Base-by-base conservation (phyloP, 805 yeast species). In the Candida stauntonica region DNA sequence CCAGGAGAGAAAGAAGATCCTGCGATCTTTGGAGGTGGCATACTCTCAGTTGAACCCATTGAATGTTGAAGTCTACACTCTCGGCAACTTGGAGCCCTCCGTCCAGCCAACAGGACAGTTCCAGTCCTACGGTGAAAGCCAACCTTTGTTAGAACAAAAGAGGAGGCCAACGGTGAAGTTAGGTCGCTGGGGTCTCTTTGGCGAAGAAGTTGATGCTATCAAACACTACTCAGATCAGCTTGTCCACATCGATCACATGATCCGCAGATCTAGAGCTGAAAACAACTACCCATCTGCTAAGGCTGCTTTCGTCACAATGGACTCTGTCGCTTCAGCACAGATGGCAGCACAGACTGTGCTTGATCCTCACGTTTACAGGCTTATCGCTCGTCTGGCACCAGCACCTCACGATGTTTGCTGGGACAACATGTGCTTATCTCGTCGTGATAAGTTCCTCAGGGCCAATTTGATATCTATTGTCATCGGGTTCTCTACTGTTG, bases 331-430 rank as follows among this genome's bases (percentile, higher is more conserved):
- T 0, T 81, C 89, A 46, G 97, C 98, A 4, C 99, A 91, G 60
- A 82, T 88, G 86, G 81, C 91, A 26, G 96, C 97, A 0, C 99
- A 93, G 60, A 91, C 97, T 0, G 89, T 91, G 0, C 60, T 93
- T 39, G 96, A 89, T 55, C 97, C 97, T 1, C 75, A 85, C 40
- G 86, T 93, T 12, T 80, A 85, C 55, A 82, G 81, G 40, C 68
- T 93, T 37, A 86, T 89, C 33, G 84, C 96, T 5, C 69, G 73
- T 27, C 66, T 88, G 39, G 99, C 98, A 1, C 98, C 98, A 0
- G 95, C 98, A 2, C 97, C 99, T 3, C 91, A 84, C 55, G 99
- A 91, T 58, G 83, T 91, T 9, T 76, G 86, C 32, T 91, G 99
- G 99, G 83, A 79, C 39, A 87, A 89, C 52, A 73, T 87, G 21